Conservation (phyloP, 805 yeast genomes). For the Debaryomyces hansenii region DNA sequence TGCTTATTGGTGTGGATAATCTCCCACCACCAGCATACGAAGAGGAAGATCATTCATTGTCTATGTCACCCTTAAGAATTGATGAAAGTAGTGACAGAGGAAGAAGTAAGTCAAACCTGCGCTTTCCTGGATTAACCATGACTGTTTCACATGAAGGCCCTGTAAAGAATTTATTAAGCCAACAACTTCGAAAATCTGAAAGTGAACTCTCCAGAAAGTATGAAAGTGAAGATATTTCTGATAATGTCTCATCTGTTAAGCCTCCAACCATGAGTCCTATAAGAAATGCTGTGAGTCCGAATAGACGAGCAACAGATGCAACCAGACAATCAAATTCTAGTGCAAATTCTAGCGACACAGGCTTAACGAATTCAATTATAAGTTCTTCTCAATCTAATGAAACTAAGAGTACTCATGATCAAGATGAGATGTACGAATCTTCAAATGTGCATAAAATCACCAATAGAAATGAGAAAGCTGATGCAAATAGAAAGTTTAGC, state of each 20-base stretch:
- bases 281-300: background rate
- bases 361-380: background rate
- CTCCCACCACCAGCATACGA: conserved; percentile 32
- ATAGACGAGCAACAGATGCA: too few species aligned
- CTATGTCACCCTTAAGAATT: conserved; percentile 24
- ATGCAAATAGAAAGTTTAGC: background rate
- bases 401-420: background rate
- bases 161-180: conserved; percentile 14
- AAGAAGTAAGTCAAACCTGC: conserved; percentile 1
- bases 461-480: background rate
- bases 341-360: background rate
- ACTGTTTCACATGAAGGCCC: conserved; percentile 9
- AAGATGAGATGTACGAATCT: background rate
- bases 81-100: conserved; percentile 9
- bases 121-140: conserved; percentile 2
- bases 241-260: background rate
- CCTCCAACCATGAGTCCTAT: background rate
- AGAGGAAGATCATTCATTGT: conserved; percentile 14
- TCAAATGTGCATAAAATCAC: background rate
- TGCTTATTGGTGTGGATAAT: conserved; percentile 11
- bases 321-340: background rate
- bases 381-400: background rate
- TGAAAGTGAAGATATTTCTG: conserved; percentile 5
- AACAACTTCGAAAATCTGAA: conserved; percentile 8
- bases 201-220: background rate